Conservation (phyloP, 768 basidiomycete species). For the Suillus americanus region DNA sequence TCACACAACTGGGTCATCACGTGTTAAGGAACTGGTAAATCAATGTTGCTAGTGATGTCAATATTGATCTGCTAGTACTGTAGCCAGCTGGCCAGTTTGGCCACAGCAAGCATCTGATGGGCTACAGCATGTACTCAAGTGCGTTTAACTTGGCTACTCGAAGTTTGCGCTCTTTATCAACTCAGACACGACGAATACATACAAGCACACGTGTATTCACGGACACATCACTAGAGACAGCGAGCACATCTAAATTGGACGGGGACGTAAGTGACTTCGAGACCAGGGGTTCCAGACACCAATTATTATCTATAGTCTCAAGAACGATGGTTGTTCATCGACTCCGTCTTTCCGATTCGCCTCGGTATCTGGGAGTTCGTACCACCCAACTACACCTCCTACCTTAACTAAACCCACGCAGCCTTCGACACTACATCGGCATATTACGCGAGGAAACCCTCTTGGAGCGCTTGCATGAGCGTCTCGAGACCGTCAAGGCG, state of each 20-base stretch:
- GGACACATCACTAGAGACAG: constrained; percentile 16
- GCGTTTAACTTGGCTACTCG: constrained; percentile 4
- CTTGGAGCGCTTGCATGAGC: constrained; percentile 43
- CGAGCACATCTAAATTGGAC: constrained; percentile 11
- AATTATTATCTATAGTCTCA: constrained; percentile 17
- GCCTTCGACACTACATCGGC: constrained; percentile 66
- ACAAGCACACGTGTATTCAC: neutral
- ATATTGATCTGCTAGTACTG: too few species aligned
- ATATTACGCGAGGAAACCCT: constrained; percentile 59
- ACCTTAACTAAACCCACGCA: constrained; percentile 27
- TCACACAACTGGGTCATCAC: neutral
- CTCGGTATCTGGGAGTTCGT: constrained; percentile 74
- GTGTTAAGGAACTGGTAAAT: neutral
- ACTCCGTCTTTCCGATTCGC: constrained; percentile 76
- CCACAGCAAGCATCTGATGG: too few species aligned
- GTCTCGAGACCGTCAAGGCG: constrained; percentile 51
- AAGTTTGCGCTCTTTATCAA: constrained; percentile 5
- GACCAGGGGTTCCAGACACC: neutral
- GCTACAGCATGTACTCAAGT: constrained; percentile 18
- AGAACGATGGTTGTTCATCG: constrained; percentile 68
- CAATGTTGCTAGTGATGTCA: too few species aligned
- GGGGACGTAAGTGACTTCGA: neutral
- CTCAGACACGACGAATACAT: constrained; percentile 4
- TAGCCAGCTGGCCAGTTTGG: neutral
- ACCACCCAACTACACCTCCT: constrained; percentile 6